Conservation (phyloP, 257 asterid species). For the Eucommia ulmoides region DNA sequence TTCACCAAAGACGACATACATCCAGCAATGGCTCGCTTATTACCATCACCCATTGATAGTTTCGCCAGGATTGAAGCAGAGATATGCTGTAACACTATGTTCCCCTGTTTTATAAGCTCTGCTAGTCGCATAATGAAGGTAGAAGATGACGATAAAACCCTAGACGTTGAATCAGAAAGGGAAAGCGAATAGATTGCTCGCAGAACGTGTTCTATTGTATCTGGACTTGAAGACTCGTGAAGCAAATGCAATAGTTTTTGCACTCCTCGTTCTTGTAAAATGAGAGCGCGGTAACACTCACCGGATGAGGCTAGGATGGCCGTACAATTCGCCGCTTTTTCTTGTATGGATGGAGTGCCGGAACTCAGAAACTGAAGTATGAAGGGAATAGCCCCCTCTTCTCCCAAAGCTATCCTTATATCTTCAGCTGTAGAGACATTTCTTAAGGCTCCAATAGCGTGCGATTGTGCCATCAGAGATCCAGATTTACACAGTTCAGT, state of each 20-base stretch:
- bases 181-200: constrained; percentile 72
- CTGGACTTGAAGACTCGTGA: constrained; percentile 47
- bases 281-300: constrained; percentile 37
- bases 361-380: constrained; percentile 52
- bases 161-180: constrained; percentile 42
- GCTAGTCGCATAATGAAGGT: constrained; percentile 45
- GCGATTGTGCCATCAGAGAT: constrained; percentile 49
- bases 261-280: constrained; percentile 57
- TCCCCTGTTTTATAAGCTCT: constrained; percentile 64
- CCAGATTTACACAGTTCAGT: constrained; percentile 69
- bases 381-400: constrained; percentile 75
- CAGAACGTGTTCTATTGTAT: constrained; percentile 54
- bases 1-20: constrained; percentile 74
- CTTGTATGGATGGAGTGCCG: constrained; percentile 45
- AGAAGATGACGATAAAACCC: constrained; percentile 54
- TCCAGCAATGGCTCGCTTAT: constrained; percentile 54
- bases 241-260: constrained; percentile 49
- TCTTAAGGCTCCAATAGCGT: constrained; percentile 63
- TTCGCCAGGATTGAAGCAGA: constrained; percentile 74
- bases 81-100: constrained; percentile 59
- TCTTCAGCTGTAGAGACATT: constrained; percentile 59
- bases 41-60: constrained; percentile 50
- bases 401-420: constrained; percentile 50
- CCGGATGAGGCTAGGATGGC: constrained; percentile 66
- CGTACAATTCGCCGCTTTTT: constrained; percentile 65